These are phyloP conservation scores for Lentinula guzmanii DNA, from an alignment of 768 basidiomycete genomes.

Conservation along the genomic window DNA sequence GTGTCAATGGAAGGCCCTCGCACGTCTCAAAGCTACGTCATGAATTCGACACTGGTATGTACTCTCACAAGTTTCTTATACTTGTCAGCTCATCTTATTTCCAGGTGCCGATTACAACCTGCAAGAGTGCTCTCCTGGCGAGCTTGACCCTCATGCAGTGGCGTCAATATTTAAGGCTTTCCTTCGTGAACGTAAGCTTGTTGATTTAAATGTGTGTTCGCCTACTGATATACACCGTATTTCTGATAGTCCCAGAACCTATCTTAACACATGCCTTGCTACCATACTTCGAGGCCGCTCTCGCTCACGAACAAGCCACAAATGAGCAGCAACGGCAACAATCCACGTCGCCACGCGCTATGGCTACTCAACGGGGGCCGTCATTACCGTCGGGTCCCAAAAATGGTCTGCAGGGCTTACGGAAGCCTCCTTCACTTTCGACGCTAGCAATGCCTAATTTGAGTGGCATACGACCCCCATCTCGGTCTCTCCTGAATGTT, in stretches of 20 bases:
- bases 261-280: conserved; percentile 70
- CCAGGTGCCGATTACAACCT: conserved; percentile 85
- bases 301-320: conserved; percentile 45
- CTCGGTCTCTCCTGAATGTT: conserved; percentile 47
- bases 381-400: conserved; percentile 35
- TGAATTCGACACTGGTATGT: conserved; percentile 74
- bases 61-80: conserved; percentile 2
- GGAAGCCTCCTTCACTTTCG: conserved; percentile 76
- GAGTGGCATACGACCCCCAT: conserved; percentile 54
- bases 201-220: conserved; percentile 1
- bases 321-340: conserved; percentile 13
- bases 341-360: conserved; percentile 1
- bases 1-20: conserved; percentile 77
- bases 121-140: conserved; percentile 68
- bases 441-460: conserved; percentile 73
- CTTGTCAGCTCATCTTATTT: conserved; percentile 11
- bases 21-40: conserved; percentile 70
- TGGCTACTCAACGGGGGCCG: conserved; percentile 17
- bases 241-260: conserved; percentile 69
- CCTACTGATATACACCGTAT: not conserved
- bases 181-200: conserved; percentile 79
- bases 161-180: conserved; percentile 91
- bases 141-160: conserved; percentile 92
- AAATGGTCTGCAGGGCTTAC: conserved; percentile 33
- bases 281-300: conserved; percentile 75